A percentile compares a stretch with the other conserved stretches of the same genome.
These are phyloP conservation scores for Hypoxylon crocopeplum DNA, from an alignment of 495 filamentous ascomycete genomes.

Conservation along the genomic window DNA sequence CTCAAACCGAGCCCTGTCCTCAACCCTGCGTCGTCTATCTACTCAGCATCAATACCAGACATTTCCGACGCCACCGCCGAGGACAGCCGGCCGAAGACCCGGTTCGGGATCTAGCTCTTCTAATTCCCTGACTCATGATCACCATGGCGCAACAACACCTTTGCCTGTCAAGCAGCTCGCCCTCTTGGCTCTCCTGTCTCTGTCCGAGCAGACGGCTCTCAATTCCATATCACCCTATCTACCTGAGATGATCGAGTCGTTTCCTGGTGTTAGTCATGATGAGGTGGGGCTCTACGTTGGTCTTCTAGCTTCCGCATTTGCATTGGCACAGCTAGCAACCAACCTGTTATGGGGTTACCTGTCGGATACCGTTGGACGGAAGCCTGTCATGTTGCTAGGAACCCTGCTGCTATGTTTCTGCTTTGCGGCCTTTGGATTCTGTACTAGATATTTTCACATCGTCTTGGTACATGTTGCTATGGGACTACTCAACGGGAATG, in stretches of 20 bases:
- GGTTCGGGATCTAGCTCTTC: slow-evolving; percentile 36
- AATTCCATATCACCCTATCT: slow-evolving; percentile 98
- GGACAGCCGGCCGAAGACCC: slow-evolving; percentile 57
- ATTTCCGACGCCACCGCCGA: slow-evolving; percentile 89
- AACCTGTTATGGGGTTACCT: slow-evolving; percentile 95
- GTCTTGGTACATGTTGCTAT: slow-evolving; percentile 85
- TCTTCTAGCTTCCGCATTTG: slow-evolving; percentile 86
- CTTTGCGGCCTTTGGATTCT: slow-evolving; percentile 89
- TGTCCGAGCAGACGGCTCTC: slow-evolving; percentile 93
- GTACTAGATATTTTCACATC: slow-evolving; percentile 80
- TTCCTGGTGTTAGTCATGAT: slow-evolving; percentile 74
- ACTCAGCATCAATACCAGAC: slow-evolving; percentile 80
- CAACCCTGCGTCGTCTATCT: slow-evolving; percentile 62
- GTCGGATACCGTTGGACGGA: slow-evolving; percentile 87
- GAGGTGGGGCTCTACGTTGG: slow-evolving; percentile 90
- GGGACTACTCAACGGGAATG: slow-evolving; percentile 93
- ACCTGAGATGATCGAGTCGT: slow-evolving; percentile 86
- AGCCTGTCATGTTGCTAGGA: slow-evolving; percentile 88
- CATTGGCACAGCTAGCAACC: slow-evolving; percentile 87
- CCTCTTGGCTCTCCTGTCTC: slow-evolving; percentile 84
- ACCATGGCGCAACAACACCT: slow-evolving; percentile 61
- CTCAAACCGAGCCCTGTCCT: slow-evolving; percentile 27
- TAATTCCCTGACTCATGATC: slow-evolving; percentile 44
- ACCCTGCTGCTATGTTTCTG: slow-evolving; percentile 80
- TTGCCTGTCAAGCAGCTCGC: slow-evolving; percentile 83